Evolutionary conservation across 495 filamentous ascomycete genomes (phyloP).

Genomic region (Jackrogersella multiformis): DNA sequence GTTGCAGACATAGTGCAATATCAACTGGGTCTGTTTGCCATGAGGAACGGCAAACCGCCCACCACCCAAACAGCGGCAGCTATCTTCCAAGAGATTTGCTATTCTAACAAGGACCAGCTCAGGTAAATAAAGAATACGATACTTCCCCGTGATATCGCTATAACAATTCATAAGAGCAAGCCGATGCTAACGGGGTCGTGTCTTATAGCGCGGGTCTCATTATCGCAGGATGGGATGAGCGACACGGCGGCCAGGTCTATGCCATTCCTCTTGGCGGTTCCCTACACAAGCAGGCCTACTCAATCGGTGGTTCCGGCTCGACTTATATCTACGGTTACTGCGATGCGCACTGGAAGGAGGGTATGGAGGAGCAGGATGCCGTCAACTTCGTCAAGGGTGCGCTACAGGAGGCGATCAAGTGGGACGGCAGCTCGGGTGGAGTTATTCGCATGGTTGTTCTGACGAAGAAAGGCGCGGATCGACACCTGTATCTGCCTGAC

Average conservation of each 20-base stretch:
- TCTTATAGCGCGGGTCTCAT: constrained; percentile 86
- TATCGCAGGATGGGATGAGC: constrained; percentile 93
- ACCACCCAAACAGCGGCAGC: constrained; percentile 93
- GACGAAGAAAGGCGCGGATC: constrained; percentile 83
- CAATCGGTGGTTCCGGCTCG: constrained; percentile 96
- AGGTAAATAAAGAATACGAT: constrained; percentile 64
- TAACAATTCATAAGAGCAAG: neutral
- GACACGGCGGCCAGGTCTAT: constrained; percentile 95
- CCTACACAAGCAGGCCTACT: constrained; percentile 94
- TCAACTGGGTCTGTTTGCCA: constrained; percentile 90
- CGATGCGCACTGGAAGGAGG: constrained; percentile 94
- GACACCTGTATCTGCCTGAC: constrained; percentile 91
- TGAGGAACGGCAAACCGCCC: constrained; percentile 84
- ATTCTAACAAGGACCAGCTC: constrained; percentile 92
- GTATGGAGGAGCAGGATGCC: constrained; percentile 94
- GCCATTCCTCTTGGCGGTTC: constrained; percentile 96
- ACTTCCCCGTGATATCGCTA: neutral
- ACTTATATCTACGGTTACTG: constrained; percentile 99
- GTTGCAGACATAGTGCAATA: constrained; percentile 98
- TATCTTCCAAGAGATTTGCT: constrained; percentile 97
- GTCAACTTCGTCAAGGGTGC: constrained; percentile 90
- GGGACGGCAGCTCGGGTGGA: constrained; percentile 96
- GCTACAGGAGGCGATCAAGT: constrained; percentile 94
- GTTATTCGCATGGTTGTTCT: constrained; percentile 98
- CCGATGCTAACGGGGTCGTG: constrained; percentile 37